These are phyloP conservation scores for Stachybotrys chartarum DNA, from an alignment of 2,329 filamentous ascomycete genomes.

Conservation along the genomic window DNA sequence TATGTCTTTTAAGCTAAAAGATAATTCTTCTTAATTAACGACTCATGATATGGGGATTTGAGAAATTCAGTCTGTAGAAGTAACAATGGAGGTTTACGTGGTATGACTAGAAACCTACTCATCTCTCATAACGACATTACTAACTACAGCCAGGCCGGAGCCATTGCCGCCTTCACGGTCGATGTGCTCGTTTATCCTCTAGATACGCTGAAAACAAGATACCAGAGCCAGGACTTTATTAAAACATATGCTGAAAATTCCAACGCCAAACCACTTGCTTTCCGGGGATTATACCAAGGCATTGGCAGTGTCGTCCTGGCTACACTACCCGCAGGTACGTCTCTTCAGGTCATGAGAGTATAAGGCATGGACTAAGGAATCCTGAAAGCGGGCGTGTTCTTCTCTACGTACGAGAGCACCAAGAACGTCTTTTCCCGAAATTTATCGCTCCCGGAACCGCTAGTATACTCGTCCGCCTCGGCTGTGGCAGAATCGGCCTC, in stretches of 20 bases:
- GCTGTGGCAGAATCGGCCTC: constrained; percentile 74
- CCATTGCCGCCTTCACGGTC: constrained; percentile 76
- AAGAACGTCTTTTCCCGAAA: constrained; percentile 54
- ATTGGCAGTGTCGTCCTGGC: constrained; percentile 78
- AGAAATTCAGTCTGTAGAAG: background rate
- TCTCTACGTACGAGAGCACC: constrained; percentile 77
- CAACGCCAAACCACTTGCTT: constrained; percentile 44
- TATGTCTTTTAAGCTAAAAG: background rate
- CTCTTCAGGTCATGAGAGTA: background rate
- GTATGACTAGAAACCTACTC: background rate
- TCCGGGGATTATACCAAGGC: constrained; percentile 78
- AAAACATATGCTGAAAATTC: constrained; percentile 54
- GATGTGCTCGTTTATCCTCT: constrained; percentile 82
- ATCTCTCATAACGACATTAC: background rate
- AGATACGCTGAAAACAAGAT: constrained; percentile 82
- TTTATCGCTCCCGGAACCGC: constrained; percentile 53
- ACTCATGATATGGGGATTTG: background rate
- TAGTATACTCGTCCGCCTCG: constrained; percentile 69
- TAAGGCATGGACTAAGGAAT: background rate
- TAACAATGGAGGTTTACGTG: constrained; percentile 1
- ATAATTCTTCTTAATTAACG: background rate
- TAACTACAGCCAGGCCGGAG: constrained; percentile 57
- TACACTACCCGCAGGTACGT: constrained; percentile 74
- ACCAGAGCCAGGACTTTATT: constrained; percentile 71
- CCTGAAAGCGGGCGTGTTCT: constrained; percentile 68